phyloP scores from a whole-genome alignment of 768 basidiomycete species.

The Leucosporidium creatinivorum region DNA sequence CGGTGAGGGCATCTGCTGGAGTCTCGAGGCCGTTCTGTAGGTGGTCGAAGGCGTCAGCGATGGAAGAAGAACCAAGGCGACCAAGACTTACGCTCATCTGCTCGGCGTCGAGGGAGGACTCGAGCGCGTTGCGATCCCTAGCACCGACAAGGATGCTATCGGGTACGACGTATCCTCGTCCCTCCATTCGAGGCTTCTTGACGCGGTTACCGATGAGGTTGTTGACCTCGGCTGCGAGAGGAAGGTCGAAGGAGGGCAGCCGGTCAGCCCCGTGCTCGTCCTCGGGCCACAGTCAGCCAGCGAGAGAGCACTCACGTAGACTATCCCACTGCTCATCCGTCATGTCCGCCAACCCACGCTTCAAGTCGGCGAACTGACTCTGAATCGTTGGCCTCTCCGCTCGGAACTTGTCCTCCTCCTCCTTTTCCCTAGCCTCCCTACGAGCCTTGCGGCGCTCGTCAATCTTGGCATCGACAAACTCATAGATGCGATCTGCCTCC shows the following conservation, averaged over 20 bases:
- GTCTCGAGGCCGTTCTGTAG: slow-evolving; percentile 64
- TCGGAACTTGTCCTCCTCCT: slow-evolving; percentile 66
- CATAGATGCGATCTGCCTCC: slow-evolving; percentile 93
- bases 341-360: slow-evolving; percentile 75
- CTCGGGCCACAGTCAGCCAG: neutral
- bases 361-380: slow-evolving; percentile 90
- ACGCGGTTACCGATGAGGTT: slow-evolving; percentile 88
- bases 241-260: neutral
- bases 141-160: slow-evolving; percentile 89
- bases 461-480: slow-evolving; percentile 82
- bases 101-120: slow-evolving; percentile 69
- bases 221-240: slow-evolving; percentile 60
- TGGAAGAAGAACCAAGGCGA: neutral
- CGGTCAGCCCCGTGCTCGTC: too few relatives aligned
- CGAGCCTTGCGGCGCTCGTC: slow-evolving; percentile 71
- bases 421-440: slow-evolving; percentile 70
- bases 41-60: neutral
- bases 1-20: slow-evolving; percentile 76
- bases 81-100: slow-evolving; percentile 55
- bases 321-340: slow-evolving; percentile 86
- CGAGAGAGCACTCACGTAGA: slow-evolving; percentile 10
- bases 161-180: slow-evolving; percentile 78
- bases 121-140: slow-evolving; percentile 63
- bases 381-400: slow-evolving; percentile 90
- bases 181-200: slow-evolving; percentile 50